Percentiles rank a stretch among this genome's conserved stretches.
Evolutionary conservation across 2,329 filamentous ascomycete genomes (phyloP).

Genomic region (Diaporthe citri): DNA sequence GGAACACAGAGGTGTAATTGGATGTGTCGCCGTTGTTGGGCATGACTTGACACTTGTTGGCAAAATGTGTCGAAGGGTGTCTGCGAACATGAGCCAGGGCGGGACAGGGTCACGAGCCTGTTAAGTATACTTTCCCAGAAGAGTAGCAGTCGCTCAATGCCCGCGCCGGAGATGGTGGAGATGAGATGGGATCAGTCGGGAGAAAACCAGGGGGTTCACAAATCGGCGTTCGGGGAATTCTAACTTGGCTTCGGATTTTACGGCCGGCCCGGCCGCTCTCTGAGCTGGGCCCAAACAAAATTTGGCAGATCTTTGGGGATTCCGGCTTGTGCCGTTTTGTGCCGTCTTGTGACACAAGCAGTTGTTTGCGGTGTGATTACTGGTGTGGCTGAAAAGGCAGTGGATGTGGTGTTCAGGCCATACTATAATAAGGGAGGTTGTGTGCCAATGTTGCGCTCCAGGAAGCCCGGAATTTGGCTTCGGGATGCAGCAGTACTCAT

Average conservation of each 20-base stretch:
- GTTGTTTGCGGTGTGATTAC: neutral
- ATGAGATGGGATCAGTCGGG: constrained; percentile 22
- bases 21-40: constrained; percentile 39
- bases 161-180: constrained; percentile 27
- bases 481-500: neutral
- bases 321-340: constrained; percentile 10
- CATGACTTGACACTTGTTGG: constrained; percentile 23
- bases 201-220: neutral
- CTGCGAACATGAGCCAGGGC: neutral
- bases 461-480: neutral
- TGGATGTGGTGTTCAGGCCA: neutral
- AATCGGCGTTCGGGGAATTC: constrained; percentile 27
- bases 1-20: constrained; percentile 52
- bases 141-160: constrained; percentile 12
- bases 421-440: neutral
- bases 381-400: constrained; percentile 1
- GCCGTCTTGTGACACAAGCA: constrained; percentile 12
- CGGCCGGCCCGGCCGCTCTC: constrained; percentile 24
- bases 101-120: neutral
- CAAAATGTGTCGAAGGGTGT: neutral
- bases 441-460: neutral
- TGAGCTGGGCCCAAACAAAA: constrained; percentile 4
- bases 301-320: neutral
- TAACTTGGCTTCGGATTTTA: constrained; percentile 28
- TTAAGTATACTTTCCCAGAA: constrained; percentile 28